These are phyloP conservation scores for Pestalotiopsis sp. DNA, from an alignment of 2,329 filamentous ascomycete genomes.

Conservation along the genomic window DNA sequence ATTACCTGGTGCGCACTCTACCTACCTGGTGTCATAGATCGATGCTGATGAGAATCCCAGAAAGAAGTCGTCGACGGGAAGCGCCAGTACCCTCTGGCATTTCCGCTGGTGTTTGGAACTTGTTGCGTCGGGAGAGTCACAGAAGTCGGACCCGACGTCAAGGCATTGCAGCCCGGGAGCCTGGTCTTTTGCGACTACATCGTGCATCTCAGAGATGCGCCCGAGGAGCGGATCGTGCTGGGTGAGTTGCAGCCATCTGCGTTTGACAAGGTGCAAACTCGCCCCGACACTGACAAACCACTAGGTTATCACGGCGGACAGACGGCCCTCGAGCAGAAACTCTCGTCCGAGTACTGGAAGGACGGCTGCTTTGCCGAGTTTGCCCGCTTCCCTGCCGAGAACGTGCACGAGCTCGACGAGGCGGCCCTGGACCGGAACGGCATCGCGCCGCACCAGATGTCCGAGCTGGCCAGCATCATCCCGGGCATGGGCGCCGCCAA, in stretches of 20 bases:
- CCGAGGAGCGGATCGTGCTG: not conserved
- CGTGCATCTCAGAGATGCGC: not conserved
- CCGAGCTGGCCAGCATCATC: not conserved
- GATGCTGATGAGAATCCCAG: not conserved
- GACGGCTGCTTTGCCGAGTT: constrained; percentile 8
- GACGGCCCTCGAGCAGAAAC: not conserved
- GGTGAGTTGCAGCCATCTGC: not conserved
- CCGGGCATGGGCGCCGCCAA: not conserved
- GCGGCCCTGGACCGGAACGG: not conserved
- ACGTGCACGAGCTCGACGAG: constrained; percentile 1
- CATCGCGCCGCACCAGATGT: not conserved
- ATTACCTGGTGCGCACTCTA: not conserved
- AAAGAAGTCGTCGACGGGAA: not conserved
- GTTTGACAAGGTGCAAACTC: not conserved
- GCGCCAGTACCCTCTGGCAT: not conserved
- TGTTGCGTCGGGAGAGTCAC: not conserved
- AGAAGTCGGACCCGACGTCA: constrained; percentile 3
- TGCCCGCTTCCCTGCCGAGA: constrained; percentile 1
- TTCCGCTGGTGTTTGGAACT: not conserved
- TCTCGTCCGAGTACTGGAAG: constrained; percentile 1
- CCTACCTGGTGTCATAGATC: not conserved
- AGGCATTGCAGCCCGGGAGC: not conserved
- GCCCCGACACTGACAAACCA: not conserved
- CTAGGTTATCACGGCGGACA: not conserved
- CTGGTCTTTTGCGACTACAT: constrained; percentile 3